Evolutionary conservation across 176 grass and related monocot species (phyloP), one percentile per base, ranked within the genome.

Genomic region (Rhynchospora pubera): DNA sequence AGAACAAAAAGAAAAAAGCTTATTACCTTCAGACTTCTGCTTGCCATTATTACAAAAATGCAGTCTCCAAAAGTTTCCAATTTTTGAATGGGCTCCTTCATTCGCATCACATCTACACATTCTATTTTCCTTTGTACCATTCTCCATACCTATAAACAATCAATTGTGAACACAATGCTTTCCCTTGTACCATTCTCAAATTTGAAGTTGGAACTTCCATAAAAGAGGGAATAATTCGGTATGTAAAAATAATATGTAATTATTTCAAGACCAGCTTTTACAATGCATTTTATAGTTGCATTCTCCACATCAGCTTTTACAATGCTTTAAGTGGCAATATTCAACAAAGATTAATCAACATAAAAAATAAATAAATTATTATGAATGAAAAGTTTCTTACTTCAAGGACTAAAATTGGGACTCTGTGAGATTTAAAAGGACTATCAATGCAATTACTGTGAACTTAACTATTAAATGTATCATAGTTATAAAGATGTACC

Each of bases 91-190:
- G 86, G 65, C 21, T 99, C 96, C 83, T 92, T 95, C 82, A 91
- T 91, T 86, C 89, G 93, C 75, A 99, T 91, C 63, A 91, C 80
- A 53, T 99, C 89, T 66, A 93, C 79, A 60, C 96, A 99, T 69
- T 95, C 89, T 66, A 99, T 82, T 79, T 95, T 99, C 82, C 51
- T 84, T 39, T 99, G 89, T 73, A 26, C 68, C 87, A 95, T 94
- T 88, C 88, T 94, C 96, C 96, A 99, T 60, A 99, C 75, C 96
- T 99, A 69, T 71, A 84, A 90, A 63, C 61, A 57, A 83, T 11
- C 5, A 15, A 82, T 53, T 10, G 7, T 30, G 6, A 63, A 61
- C 12, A 78, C 44, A 6, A 11, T 78, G 47, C 10, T 14, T 62
- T 4, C 4, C 4, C 2, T 6, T 73, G 24, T 23, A 74, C 45